Evolutionary conservation across 306 rosid genomes (phyloP), one percentile per base, ranked within the genome.

Genomic region (Leucaena leucocephala): DNA sequence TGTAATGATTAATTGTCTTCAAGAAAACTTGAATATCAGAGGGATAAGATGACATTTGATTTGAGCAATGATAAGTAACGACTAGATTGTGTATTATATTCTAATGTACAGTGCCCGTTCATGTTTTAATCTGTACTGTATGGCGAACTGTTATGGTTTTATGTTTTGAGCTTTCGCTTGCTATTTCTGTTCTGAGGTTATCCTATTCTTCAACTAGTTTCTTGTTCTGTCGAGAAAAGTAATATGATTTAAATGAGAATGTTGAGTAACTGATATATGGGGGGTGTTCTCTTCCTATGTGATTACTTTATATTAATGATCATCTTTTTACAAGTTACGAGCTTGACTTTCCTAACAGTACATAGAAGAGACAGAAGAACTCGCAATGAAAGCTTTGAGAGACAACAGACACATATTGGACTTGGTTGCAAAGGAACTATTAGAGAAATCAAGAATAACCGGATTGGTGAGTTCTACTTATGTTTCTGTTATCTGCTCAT

Each of bases 331-430:
- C 61, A 49, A 70, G 71, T 72, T 76, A 59, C 71, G 75, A 17
- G 35, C 5, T 64, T 79, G 77, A 61, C 73, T 74, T 64, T 77
- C 34, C 8, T 84, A 74, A 86, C 97, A 95, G 99, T 95, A 91
- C 87, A 91, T 95, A 40, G 98, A 95, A 81, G 98, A 90, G 77
- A 89, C 99, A 1, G 97, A 95, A 89, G 97, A 95, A 86, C 87
- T 92, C 64, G 97, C 99, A 21, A 83, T 89, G 88, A 86, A 79
- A 68, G 99, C 90, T 82, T 85, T 95, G 87, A 86, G 86, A 80
- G 87, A 88, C 27, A 93, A 95, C 79, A 85, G 88, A 85, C 97
- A 93, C 76, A 92, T 93, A 80, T 68, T 95, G 83, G 97, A 95
- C 84, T 22, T 91, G 88, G 77, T 93, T 78, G 84, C 91, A 6